Evolutionary conservation across 1,284 basidiomycete genomes (phyloP), one percentile per base, ranked within the genome.

Genomic region (Meira nashicola): DNA sequence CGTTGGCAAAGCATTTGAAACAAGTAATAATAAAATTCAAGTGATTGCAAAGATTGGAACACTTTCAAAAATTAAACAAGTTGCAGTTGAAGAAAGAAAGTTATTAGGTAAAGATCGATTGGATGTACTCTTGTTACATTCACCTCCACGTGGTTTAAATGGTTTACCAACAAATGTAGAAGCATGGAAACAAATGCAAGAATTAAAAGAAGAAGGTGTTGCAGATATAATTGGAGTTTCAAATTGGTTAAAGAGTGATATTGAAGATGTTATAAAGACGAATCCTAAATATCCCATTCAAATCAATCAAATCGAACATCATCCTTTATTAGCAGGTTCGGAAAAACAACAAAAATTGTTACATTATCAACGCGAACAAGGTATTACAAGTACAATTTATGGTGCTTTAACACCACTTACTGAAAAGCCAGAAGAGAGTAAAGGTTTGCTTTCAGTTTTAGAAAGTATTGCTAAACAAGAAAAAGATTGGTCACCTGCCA

Each of bases 231-330:
- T 70, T 54, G 67, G 67, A 17, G 67, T 70, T 6, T 62, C 59
- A 56, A 70, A 70, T 43, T 70, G 68, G 68, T 33, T 70, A 15
- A 67, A 64, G 2, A 59, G 58, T 41, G 68, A 71, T 50, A 63
- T 71, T 14, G 62, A 71, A 55, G 59, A 71, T 53, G 40, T 71
- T 19, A 41, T 71, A n/a, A 65, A 66, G 49, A 63, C 64, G 1
- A 62, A 66, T 12, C 49, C 59, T 46, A 70, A 64, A 38, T 53
- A 62, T 54, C 53, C 49, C 1, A 66, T 65, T n/a, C 67, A 71
- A 33, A 69, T 71, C 51, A 71, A 71, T 57, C 67, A 71, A 60
- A 70, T 71, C 47, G 68, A 71, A 46, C 62, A 2, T 61, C 66
- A 68, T 28, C 66, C 68, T 2, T 66, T 65, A 60, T 12, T 50